Evolutionary conservation across 371 early-diverging fungal genomes (phyloP).

Genomic region (Circinella umbellata): DNA sequence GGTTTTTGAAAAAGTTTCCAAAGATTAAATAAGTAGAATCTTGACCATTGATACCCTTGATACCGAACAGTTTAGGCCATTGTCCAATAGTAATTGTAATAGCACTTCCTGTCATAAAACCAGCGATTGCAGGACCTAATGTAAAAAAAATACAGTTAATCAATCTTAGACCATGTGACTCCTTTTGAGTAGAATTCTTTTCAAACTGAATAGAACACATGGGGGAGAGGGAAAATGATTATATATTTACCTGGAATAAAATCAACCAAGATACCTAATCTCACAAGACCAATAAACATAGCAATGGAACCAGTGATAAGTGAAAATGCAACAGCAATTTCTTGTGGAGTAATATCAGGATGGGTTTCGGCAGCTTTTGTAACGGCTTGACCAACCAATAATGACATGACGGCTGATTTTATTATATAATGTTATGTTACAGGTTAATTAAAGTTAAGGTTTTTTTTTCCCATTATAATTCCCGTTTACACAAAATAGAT

Average conservation of each 20-base stretch:
- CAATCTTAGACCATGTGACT: not conserved
- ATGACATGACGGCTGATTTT: conserved; percentile 73
- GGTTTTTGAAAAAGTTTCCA: conserved; percentile 52
- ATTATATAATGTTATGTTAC: too few relatives aligned
- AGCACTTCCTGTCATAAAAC: conserved; percentile 49
- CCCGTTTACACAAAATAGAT: not conserved
- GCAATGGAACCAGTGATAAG: conserved; percentile 67
- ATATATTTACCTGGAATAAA: conserved; percentile 71
- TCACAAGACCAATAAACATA: conserved; percentile 73
- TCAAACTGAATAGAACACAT: too few relatives aligned
- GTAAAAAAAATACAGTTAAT: not conserved
- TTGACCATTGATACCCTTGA: conserved; percentile 64
- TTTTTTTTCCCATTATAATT: not conserved
- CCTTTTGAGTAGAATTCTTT: not conserved
- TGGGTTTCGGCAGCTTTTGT: conserved; percentile 36
- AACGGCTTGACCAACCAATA: conserved; percentile 75
- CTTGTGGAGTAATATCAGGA: conserved; percentile 43
- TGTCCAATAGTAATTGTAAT: conserved; percentile 81
- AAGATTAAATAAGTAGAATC: conserved; percentile 59
- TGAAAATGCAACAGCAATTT: conserved; percentile 63
- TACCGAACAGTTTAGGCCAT: conserved; percentile 71
- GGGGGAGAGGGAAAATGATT: not conserved
- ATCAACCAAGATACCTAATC: conserved; percentile 85
- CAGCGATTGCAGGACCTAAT: conserved; percentile 68
- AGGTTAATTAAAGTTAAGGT: not conserved